Conservation (phyloP, 2,329 filamentous ascomycete genomes). For the Aspergillus pseudoterreus region DNA sequence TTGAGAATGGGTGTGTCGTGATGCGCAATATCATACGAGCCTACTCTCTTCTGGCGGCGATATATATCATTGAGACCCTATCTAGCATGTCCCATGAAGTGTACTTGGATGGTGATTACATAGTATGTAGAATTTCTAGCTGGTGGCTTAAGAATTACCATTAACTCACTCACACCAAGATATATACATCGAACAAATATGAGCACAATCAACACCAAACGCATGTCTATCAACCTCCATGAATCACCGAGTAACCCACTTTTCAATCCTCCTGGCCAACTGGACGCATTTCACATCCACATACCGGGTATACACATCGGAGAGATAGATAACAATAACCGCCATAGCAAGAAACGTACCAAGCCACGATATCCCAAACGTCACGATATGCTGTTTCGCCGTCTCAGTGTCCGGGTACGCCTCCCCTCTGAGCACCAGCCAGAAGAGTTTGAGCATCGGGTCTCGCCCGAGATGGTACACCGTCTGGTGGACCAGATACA, state of each 20-base stretch:
- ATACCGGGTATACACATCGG: conserved; percentile 18
- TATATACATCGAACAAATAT: too few relatives aligned
- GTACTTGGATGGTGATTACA: too few relatives aligned
- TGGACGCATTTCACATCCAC: conserved; percentile 18
- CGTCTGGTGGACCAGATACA: conserved; percentile 26
- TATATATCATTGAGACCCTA: too few relatives aligned
- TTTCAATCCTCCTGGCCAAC: conserved; percentile 16
- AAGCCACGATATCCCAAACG: conserved; percentile 13
- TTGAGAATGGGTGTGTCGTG: too few relatives aligned
- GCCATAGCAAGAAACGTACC: conserved; percentile 13
- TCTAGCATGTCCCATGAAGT: too few relatives aligned
- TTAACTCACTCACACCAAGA: too few relatives aligned
- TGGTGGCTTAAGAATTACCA: too few relatives aligned
- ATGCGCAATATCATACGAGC: too few relatives aligned
- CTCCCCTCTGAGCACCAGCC: conserved; percentile 8
- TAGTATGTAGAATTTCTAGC: too few relatives aligned
- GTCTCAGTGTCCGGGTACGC: conserved; percentile 13
- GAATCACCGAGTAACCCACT: conserved; percentile 5
- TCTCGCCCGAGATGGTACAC: conserved; percentile 16
- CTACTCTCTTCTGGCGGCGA: too few relatives aligned
- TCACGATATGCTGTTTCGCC: conserved; percentile 10
- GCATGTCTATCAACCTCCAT: too few relatives aligned
- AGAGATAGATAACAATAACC: conserved; percentile 7
- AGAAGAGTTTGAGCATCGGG: conserved; percentile 14
- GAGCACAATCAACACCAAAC: too few relatives aligned